phyloP scores from a whole-genome alignment of 495 filamentous ascomycete genomes.

The Cercophora newfieldiana region DNA sequence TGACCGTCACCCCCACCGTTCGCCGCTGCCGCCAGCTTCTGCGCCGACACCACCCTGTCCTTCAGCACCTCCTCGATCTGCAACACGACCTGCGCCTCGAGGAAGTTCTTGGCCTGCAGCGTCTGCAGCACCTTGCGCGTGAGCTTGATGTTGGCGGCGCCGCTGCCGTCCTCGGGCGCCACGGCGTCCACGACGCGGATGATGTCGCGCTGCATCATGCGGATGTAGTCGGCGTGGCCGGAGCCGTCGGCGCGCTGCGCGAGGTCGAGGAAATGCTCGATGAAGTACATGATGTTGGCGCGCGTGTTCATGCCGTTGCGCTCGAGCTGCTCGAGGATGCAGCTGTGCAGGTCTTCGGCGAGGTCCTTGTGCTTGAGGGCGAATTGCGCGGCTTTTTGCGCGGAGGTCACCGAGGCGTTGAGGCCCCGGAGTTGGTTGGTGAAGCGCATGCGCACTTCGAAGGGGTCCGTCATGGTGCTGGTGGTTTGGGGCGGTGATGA shows the following conservation, averaged over 20 bases:
- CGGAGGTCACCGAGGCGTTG: constrained; percentile 82
- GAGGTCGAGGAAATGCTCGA: constrained; percentile 91
- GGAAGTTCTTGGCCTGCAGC: constrained; percentile 65
- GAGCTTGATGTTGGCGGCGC: constrained; percentile 92
- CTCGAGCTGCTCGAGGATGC: constrained; percentile 94
- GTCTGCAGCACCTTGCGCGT: constrained; percentile 76
- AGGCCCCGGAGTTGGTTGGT: constrained; percentile 82
- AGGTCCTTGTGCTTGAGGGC: constrained; percentile 88
- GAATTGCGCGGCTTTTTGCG: constrained; percentile 92
- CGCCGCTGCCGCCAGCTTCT: constrained; percentile 41
- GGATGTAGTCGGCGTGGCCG: constrained; percentile 70
- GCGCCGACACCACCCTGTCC: constrained; percentile 60
- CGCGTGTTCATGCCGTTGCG: constrained; percentile 93
- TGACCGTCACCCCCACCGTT: constrained; percentile 35
- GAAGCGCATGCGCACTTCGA: constrained; percentile 98
- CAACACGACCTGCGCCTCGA: constrained; percentile 64
- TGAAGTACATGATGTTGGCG: constrained; percentile 99
- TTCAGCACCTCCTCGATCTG: constrained; percentile 81
- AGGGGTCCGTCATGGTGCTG: constrained; percentile 78
- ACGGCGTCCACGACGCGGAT: constrained; percentile 84
- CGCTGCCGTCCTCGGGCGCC: constrained; percentile 82
- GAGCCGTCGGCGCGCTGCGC: constrained; percentile 69
- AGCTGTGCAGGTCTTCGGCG: constrained; percentile 95
- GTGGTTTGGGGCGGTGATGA: too few species aligned
- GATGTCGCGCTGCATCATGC: constrained; percentile 94